These are phyloP conservation scores for Globisporangium nodosum DNA, from an alignment of 352 stramenopile genomes.

Conservation along the genomic window DNA sequence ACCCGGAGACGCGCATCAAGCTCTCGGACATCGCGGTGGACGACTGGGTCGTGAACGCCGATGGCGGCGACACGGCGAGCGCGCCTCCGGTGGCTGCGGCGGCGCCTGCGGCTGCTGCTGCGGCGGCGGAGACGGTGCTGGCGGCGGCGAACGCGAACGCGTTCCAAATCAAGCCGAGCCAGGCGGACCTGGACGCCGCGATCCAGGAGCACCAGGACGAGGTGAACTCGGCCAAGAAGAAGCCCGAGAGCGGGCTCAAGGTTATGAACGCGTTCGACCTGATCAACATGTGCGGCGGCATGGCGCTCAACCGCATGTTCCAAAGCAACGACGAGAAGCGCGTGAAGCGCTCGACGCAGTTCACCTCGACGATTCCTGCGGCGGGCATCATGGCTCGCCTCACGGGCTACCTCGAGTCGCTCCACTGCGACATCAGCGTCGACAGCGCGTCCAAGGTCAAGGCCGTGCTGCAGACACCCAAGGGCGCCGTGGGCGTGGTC, in stretches of 20 bases:
- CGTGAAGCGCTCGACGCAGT: constrained; percentile 82
- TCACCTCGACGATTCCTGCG: constrained; percentile 79
- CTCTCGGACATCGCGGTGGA: constrained; percentile 89
- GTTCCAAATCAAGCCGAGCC: constrained; percentile 60
- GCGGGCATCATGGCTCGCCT: constrained; percentile 73
- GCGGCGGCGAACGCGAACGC: constrained; percentile 18
- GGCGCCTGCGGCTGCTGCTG: not conserved
- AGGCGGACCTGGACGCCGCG: constrained; percentile 75
- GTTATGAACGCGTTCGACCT: constrained; percentile 91
- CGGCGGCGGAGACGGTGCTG: constrained; percentile 8
- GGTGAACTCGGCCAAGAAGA: constrained; percentile 62
- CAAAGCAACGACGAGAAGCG: constrained; percentile 84
- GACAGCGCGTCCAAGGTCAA: constrained; percentile 82
- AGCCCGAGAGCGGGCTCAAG: constrained; percentile 53
- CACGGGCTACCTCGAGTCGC: constrained; percentile 68
- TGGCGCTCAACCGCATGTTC: constrained; percentile 89
- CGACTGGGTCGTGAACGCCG: constrained; percentile 82
- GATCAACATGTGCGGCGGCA: constrained; percentile 91
- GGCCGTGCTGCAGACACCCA: constrained; percentile 78
- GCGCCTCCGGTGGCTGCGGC: not conserved
- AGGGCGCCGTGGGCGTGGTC: constrained; percentile 84
- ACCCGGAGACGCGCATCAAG: constrained; percentile 84
- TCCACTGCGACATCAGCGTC: constrained; percentile 76
- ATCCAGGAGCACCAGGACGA: constrained; percentile 81
- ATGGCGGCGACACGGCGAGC: constrained; percentile 16